phyloP scores from a whole-genome alignment of 2,329 filamentous ascomycete species.

The Penicillium olsonii region DNA sequence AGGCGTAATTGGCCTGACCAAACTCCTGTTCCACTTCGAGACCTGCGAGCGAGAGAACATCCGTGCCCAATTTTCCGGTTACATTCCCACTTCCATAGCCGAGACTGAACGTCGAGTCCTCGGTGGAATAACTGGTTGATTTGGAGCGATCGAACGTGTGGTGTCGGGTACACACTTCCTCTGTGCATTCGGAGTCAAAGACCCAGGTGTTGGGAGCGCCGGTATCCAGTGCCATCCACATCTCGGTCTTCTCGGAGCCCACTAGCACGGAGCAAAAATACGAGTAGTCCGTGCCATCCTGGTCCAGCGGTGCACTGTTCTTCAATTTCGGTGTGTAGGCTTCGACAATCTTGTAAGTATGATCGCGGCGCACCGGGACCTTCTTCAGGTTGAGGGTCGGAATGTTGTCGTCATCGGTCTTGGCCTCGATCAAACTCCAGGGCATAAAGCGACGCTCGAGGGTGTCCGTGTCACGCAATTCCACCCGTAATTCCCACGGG shows the following conservation, averaged over 20 bases:
- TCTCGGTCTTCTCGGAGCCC: constrained; percentile 52
- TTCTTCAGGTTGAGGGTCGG: constrained; percentile 42
- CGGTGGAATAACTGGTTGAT: constrained; percentile 62
- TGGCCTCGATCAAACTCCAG: constrained; percentile 21
- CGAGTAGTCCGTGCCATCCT: constrained; percentile 56
- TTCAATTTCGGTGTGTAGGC: constrained; percentile 42
- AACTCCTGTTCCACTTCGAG: constrained; percentile 67
- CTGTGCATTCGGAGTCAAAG: constrained; percentile 70
- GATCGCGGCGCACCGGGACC: constrained; percentile 46
- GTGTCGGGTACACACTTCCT: constrained; percentile 67
- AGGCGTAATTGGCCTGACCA: constrained; percentile 71
- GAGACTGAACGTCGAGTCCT: constrained; percentile 59
- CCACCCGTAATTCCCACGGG: constrained; percentile 38
- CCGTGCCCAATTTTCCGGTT: constrained; percentile 64
- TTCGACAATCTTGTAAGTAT: constrained; percentile 49
- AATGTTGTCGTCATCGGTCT: constrained; percentile 24
- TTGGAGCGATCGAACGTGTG: constrained; percentile 66
- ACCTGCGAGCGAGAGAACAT: constrained; percentile 67
- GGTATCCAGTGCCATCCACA: constrained; percentile 58
- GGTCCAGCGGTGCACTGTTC: constrained; percentile 54
- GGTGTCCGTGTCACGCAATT: constrained; percentile 15
- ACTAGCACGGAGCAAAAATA: constrained; percentile 56
- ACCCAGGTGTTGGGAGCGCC: constrained; percentile 75
- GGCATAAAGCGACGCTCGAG: constrained; percentile 37
- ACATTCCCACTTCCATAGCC: constrained; percentile 78